A percentile compares a stretch with the other conserved stretches of the same genome.
Evolutionary conservation across 257 asterid species (phyloP).

Genomic region (Gentiana macrophylla): DNA sequence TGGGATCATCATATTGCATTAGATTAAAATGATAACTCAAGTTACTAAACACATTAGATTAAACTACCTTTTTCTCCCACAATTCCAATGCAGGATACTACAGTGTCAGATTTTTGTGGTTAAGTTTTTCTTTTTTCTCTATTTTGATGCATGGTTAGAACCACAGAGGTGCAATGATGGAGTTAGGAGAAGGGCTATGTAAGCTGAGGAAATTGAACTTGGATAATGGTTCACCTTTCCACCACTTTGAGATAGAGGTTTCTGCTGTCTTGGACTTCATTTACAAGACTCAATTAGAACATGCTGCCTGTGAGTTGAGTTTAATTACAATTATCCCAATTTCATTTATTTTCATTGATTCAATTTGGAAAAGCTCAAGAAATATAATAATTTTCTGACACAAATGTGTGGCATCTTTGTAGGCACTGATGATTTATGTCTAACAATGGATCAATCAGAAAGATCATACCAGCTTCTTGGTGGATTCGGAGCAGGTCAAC

Average conservation of each 20-base stretch:
- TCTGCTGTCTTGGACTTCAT: slow-evolving; percentile 64
- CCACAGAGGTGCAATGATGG: slow-evolving; percentile 94
- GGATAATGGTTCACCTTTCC: slow-evolving; percentile 54
- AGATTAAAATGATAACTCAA: no score
- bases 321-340: not conserved
- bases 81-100: no score
- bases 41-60: no score
- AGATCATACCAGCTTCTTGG: slow-evolving; percentile 88
- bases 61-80: no score
- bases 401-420: not conserved
- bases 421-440: slow-evolving; percentile 62
- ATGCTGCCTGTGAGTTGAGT: slow-evolving; percentile 66
- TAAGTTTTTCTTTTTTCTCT: no score
- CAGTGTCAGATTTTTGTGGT: no score
- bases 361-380: not conserved
- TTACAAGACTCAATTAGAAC: slow-evolving; percentile 64
- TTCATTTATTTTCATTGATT: not conserved
- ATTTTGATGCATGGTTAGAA: slow-evolving; percentile 24
- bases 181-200: slow-evolving; percentile 83
- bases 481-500: slow-evolving; percentile 66
- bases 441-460: slow-evolving; percentile 72
- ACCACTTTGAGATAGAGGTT: slow-evolving; percentile 56
- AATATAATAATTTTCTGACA: no score
- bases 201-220: slow-evolving; percentile 73
- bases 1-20: no score